These are phyloP conservation scores for Kickxella alabastrina DNA, from an alignment of 192 early-diverging fungal species.

Conservation along the genomic window DNA sequence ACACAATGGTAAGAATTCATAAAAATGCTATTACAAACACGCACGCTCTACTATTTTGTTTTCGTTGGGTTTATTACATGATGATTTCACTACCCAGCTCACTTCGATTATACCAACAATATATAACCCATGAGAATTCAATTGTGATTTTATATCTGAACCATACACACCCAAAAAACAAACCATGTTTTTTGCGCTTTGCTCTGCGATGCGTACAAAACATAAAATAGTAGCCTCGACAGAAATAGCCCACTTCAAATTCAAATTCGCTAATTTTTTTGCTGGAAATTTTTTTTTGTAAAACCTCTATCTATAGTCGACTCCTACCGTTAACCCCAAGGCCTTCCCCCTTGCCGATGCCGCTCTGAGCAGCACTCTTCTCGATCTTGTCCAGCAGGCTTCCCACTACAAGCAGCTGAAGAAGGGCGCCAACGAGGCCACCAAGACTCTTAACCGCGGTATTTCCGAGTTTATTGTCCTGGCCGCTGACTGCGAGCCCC, in stretches of 20 bases:
- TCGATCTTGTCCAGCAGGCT: conserved; percentile 97
- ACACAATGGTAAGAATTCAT: conserved; percentile 4
- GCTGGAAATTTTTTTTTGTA: no score
- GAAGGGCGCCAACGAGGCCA: conserved; percentile 99
- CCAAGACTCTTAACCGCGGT: conserved; percentile 98
- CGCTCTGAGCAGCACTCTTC: conserved; percentile 82
- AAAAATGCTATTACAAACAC: neutral
- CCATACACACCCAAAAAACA: conserved; percentile 1
- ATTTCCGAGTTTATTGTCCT: conserved; percentile 98
- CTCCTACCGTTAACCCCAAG: conserved; percentile 41
- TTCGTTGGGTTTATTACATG: conserved; percentile 3
- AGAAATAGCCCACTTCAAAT: no score
- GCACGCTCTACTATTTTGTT: conserved; percentile 2
- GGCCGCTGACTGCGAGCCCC: conserved; percentile 96
- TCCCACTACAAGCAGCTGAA: conserved; percentile 99
- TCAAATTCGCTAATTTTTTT: no score
- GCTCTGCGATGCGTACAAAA: no score
- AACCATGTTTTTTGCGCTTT: no score
- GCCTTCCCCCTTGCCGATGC: conserved; percentile 93
- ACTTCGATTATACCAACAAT: conserved; percentile 39
- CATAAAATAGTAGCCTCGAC: no score
- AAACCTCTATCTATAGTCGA: no score
- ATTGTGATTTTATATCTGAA: conserved; percentile 28
- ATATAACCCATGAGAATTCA: conserved; percentile 28
- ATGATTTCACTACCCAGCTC: conserved; percentile 53